These are phyloP conservation scores for Antitrichia curtipendula DNA, from an alignment of 225 moss, liverwort and hornwort genomes.

Conservation along the genomic window DNA sequence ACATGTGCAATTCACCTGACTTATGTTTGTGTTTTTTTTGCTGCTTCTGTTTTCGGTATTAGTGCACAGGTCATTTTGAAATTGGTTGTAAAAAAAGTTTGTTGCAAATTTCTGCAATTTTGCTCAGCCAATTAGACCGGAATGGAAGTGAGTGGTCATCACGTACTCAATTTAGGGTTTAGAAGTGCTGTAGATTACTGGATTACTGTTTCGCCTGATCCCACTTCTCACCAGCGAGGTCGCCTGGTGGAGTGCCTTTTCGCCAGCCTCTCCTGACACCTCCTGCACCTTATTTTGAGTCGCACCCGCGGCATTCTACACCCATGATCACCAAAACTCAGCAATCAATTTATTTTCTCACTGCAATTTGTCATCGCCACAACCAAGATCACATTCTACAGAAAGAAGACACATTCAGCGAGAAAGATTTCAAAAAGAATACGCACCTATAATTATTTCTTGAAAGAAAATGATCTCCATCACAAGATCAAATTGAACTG, in stretches of 20 bases:
- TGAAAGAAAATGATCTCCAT: background rate
- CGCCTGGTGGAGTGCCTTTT: conserved; percentile 1
- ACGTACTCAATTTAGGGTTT: background rate
- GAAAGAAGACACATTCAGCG: background rate
- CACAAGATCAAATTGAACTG: background rate
- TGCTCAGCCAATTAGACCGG: background rate
- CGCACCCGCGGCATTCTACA: conserved; percentile 4
- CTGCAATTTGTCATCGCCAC: background rate
- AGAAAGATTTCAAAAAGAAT: background rate
- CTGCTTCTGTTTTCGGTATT: background rate
- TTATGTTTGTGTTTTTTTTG: background rate
- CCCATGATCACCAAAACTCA: background rate
- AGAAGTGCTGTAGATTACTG: background rate
- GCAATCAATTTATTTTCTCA: background rate
- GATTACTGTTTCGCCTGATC: conserved; percentile 13
- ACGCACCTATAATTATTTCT: too few relatives aligned
- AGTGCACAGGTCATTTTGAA: background rate
- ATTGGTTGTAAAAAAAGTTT: background rate
- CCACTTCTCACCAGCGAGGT: conserved; percentile 24
- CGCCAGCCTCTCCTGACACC: background rate
- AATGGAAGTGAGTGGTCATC: background rate
- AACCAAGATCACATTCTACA: background rate
- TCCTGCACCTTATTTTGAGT: conserved; percentile 1
- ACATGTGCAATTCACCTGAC: background rate
- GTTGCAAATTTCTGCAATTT: background rate